These are phyloP conservation scores for Xylariaceae sp. DNA, from an alignment of 2,329 filamentous ascomycete species.

Conservation along the genomic window DNA sequence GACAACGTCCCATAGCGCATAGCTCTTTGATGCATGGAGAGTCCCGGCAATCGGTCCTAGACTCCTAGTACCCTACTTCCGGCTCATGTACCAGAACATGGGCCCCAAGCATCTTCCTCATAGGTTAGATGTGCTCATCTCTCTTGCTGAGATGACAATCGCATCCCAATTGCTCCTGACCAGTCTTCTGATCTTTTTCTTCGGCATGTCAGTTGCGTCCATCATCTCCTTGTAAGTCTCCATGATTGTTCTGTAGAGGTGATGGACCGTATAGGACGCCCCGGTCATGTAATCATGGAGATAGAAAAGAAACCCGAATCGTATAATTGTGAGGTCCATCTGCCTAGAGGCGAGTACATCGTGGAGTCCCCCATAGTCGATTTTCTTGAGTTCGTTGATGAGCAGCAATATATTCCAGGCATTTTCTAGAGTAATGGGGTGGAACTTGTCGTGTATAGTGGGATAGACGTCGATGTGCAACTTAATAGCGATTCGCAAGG, in stretches of 20 bases:
- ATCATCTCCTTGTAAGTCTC: conserved; percentile 26
- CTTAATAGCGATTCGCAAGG: conserved; percentile 26
- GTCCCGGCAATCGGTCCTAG: too few relatives aligned
- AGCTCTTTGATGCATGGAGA: too few relatives aligned
- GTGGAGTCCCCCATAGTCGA: conserved; percentile 18
- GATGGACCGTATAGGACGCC: conserved; percentile 23
- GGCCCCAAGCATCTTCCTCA: not conserved
- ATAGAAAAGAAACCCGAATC: conserved; percentile 26
- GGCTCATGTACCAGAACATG: too few relatives aligned
- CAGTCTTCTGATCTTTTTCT: conserved; percentile 22
- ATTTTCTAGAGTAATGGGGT: conserved; percentile 22
- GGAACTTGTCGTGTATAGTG: conserved; percentile 21
- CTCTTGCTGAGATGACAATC: conserved; percentile 20
- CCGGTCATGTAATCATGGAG: conserved; percentile 22
- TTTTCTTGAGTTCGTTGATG: conserved; percentile 25
- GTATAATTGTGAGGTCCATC: conserved; percentile 24
- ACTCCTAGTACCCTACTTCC: too few relatives aligned
- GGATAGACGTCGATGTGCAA: conserved; percentile 26
- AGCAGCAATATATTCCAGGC: conserved; percentile 24
- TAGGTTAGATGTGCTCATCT: conserved; percentile 16
- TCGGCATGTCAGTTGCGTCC: conserved; percentile 17
- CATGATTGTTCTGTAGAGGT: conserved; percentile 23
- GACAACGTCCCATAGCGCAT: too few relatives aligned
- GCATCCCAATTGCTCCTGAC: conserved; percentile 19
- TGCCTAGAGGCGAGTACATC: conserved; percentile 22